Evolutionary conservation across 441 rosid species (phyloP), one percentile per base, ranked within the genome.

Genomic region (Metrosideros polymorpha): DNA sequence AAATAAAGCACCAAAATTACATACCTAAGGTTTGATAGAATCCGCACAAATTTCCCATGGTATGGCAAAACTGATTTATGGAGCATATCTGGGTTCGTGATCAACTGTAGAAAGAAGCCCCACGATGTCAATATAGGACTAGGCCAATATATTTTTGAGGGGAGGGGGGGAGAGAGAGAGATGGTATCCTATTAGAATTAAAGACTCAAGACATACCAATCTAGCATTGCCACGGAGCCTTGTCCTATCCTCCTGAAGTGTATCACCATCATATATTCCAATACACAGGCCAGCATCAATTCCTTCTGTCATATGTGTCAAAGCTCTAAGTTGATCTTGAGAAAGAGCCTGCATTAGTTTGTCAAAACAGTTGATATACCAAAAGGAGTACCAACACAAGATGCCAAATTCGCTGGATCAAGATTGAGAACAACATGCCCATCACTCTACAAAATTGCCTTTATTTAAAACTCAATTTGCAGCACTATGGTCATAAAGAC

Each of bases 71-170:
- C 94, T 90, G 99, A 93, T 92, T 92, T 89, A 90, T 98, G 98
- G 39, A 98, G 90, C 99, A 98, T 98, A 90, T 98, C 99, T 59
- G 99, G 99, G 95, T 98, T 98, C 86, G 99, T 98, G 86, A 98
- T 98, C 90, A 98, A 92, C 99, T 98, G 93, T 92, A 89, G 42
- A 61, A 85, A 88, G 86, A 88, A 85, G 8, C 63, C 66, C 86
- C 90, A 32, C 63, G 42, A 86, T 86, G 87, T 87, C 84, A 85
- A 89, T 88, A 85, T 49, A 18, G 29, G 85, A 85, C 56, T 27
- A 59, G 39, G 66, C 66, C 35, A 90, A 30, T 22, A 85, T 45
- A 18, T 30, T 66, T 82, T 42, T 53, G 30, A 50, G 82, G 57
- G 57, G 45, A 27, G 55, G 56, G 71, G 22, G 57, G 32, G 30